phyloP scores from a whole-genome alignment of 192 early-diverging fungal genomes.

The Rhizoclosmatium sp. region DNA sequence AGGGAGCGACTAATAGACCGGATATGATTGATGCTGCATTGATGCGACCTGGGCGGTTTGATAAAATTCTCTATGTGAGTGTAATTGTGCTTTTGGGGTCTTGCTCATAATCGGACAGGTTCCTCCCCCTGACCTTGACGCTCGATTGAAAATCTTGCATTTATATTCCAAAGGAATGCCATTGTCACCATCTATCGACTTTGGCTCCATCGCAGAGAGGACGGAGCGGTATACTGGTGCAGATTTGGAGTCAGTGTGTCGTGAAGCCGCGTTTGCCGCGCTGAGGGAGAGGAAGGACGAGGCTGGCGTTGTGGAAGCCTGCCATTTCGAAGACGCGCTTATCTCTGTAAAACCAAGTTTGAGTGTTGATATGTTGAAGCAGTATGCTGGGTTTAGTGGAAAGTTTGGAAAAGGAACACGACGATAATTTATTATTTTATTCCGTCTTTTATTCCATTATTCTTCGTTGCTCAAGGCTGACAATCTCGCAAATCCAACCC shows the following conservation, averaged over 20 bases:
- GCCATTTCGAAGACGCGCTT: conserved; percentile 67
- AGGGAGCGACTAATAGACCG: conserved; percentile 90
- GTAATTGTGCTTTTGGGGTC: not conserved
- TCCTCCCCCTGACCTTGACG: conserved; percentile 57
- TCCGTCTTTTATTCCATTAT: not conserved
- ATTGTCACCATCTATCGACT: conserved; percentile 44
- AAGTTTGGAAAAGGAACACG: conserved; percentile 44
- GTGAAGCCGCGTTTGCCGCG: conserved; percentile 66
- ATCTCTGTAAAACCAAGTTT: conserved; percentile 64
- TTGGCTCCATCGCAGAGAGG: conserved; percentile 54
- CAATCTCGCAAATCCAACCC: not conserved
- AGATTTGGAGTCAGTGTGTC: conserved; percentile 72
- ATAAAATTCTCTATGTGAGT: conserved; percentile 78
- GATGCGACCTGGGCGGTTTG: conserved; percentile 86
- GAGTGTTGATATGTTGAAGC: conserved; percentile 65
- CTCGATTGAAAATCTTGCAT: conserved; percentile 74
- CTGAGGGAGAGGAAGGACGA: conserved; percentile 42
- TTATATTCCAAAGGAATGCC: conserved; percentile 67
- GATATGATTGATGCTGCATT: conserved; percentile 88
- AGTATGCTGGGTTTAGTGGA: conserved; percentile 61
- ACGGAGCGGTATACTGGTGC: conserved; percentile 82
- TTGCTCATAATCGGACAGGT: conserved; percentile 49
- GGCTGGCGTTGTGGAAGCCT: conserved; percentile 42
- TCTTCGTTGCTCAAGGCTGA: not conserved
- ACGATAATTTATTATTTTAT: not conserved